Evolutionary conservation across 768 basidiomycete genomes (phyloP).

Genomic region (Vararia minispora): DNA sequence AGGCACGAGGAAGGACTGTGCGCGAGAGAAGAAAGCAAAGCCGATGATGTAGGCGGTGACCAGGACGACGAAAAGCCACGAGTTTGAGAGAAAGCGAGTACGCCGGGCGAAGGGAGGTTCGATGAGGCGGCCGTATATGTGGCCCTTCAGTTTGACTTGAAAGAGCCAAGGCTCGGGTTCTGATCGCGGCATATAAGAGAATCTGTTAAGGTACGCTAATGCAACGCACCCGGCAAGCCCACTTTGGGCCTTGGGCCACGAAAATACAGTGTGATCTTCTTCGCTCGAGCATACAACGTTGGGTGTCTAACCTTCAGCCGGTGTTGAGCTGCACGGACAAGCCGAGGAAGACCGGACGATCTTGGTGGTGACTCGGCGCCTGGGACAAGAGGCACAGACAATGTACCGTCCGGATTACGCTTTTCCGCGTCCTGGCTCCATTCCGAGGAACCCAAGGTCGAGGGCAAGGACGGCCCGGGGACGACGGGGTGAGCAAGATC

Average conservation of each 20-base stretch:
- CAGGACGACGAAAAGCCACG: conserved; percentile 45
- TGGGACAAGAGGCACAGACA: neutral
- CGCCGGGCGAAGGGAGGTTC: conserved; percentile 42
- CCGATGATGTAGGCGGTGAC: conserved; percentile 55
- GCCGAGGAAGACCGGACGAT: neutral
- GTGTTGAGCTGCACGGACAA: neutral
- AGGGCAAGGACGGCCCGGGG: too few relatives aligned
- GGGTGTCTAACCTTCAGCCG: conserved; percentile 9
- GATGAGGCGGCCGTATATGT: conserved; percentile 21
- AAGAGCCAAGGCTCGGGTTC: conserved; percentile 46
- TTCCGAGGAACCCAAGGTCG: too few relatives aligned
- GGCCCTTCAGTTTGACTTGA: conserved; percentile 24
- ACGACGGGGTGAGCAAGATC: too few relatives aligned
- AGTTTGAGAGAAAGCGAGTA: conserved; percentile 40
- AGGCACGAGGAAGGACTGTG: conserved; percentile 63
- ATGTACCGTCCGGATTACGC: neutral
- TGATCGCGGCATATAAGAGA: conserved; percentile 15
- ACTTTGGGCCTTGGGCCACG: conserved; percentile 51
- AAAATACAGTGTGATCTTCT: conserved; percentile 24
- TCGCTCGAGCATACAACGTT: conserved; percentile 9
- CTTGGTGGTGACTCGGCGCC: neutral
- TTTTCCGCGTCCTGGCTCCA: too few relatives aligned
- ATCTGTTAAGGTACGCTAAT: neutral
- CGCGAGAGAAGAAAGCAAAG: conserved; percentile 60
- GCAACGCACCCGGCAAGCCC: conserved; percentile 34